Percentiles rank a stretch among this genome's conserved stretches.
Evolutionary conservation across 305 asterid genomes (phyloP).

Genomic region (Plantago coronopus): DNA sequence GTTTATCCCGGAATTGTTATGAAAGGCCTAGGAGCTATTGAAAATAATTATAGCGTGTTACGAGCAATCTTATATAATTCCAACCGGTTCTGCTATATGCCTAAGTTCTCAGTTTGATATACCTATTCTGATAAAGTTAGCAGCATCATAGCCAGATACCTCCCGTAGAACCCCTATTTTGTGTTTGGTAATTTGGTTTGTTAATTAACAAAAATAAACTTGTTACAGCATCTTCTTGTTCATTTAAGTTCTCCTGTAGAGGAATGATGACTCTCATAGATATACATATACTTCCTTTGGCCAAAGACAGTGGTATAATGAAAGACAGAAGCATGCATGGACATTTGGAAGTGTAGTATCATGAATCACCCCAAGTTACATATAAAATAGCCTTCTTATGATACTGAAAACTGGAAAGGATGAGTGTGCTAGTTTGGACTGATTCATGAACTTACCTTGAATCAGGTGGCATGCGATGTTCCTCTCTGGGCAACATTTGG

Average conservation of each 20-base stretch:
- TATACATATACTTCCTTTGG: too few relatives aligned
- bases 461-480: slow-evolving; percentile 74
- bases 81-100: too few relatives aligned
- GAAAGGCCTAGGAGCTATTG: background rate
- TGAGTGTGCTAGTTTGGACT: slow-evolving; percentile 5
- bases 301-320: too few relatives aligned
- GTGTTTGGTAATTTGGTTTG: background rate
- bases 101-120: background rate
- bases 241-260: background rate
- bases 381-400: slow-evolving; percentile 2
- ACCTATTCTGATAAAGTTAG: background rate
- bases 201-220: background rate
- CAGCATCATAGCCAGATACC: background rate
- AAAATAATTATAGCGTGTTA: background rate
- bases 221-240: background rate
- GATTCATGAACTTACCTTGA: slow-evolving; percentile 23
- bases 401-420: slow-evolving; percentile 5
- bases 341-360: background rate
- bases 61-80: background rate
- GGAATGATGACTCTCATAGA: background rate
- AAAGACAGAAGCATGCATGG: background rate
- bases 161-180: background rate
- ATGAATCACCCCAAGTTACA: background rate
- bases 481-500: slow-evolving; percentile 92
- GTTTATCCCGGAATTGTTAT: background rate